Conservation (phyloP, 2,329 filamentous ascomycete species). For the Didymella glomerata region DNA sequence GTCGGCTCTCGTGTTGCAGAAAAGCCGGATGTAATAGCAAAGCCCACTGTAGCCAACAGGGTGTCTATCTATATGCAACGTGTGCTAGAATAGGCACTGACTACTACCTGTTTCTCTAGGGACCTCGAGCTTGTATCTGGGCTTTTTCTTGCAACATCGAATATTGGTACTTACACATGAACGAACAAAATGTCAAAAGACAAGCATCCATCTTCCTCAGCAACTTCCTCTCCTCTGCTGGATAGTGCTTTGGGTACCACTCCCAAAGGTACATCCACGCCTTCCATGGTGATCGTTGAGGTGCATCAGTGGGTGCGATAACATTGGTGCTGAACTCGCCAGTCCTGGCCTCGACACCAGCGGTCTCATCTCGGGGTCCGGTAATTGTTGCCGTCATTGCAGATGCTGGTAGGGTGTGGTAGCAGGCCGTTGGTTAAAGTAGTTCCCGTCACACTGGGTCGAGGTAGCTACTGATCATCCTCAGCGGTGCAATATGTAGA, state of each 20-base stretch:
- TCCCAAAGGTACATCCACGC: conserved; percentile 52
- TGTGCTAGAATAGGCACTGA: too few species aligned
- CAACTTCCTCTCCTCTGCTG: conserved; percentile 45
- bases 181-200: conserved; percentile 48
- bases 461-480: conserved; percentile 12
- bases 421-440: conserved; percentile 11
- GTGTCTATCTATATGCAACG: too few species aligned
- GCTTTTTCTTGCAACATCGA: too few species aligned
- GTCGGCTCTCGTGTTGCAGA: background rate
- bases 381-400: conserved; percentile 28
- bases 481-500: conserved; percentile 38
- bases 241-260: conserved; percentile 50
- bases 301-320: conserved; percentile 47
- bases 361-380: conserved; percentile 34
- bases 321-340: conserved; percentile 38
- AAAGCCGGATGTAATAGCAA: too few species aligned
- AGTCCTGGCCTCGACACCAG: conserved; percentile 29
- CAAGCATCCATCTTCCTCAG: conserved; percentile 50
- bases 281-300: conserved; percentile 50
- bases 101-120: too few species aligned
- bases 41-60: too few species aligned
- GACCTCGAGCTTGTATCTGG: too few species aligned
- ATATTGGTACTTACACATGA: conserved; percentile 46
- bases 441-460: conserved; percentile 18
- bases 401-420: conserved; percentile 13